Evolutionary conservation across 2,329 filamentous ascomycete genomes (phyloP).

Genomic region (Aureobasidium vineae): DNA sequence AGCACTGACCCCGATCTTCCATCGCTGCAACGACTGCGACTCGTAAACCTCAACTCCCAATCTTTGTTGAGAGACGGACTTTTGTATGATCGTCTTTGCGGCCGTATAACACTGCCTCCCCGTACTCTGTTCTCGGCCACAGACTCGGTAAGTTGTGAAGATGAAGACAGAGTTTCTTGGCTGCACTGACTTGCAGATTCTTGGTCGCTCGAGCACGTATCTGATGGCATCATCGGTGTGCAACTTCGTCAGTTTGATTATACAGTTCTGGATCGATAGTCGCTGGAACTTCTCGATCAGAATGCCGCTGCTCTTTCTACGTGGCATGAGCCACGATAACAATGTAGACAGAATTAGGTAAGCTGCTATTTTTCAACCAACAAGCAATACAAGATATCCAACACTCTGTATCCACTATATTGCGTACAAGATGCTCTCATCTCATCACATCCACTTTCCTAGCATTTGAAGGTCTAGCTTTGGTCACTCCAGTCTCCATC

Average conservation of each 20-base stretch:
- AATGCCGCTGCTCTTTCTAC: neutral
- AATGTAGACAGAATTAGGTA: too few species aligned
- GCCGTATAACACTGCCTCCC: slow-evolving; percentile 7
- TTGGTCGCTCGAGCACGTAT: neutral
- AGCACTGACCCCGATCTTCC: neutral
- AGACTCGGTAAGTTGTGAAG: neutral
- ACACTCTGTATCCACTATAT: too few species aligned
- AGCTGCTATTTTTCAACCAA: too few species aligned
- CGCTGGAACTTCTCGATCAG: neutral
- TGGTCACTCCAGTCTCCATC: neutral
- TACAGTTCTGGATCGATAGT: neutral
- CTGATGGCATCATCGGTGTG: neutral
- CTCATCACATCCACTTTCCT: too few species aligned
- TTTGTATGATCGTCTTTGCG: neutral
- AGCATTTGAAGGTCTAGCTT: too few species aligned
- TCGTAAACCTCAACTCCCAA: neutral
- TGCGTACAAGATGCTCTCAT: too few species aligned
- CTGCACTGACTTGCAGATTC: neutral
- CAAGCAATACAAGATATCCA: too few species aligned
- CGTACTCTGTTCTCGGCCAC: neutral
- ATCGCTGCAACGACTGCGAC: neutral
- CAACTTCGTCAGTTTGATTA: neutral
- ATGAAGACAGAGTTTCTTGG: neutral
- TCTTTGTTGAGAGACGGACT: neutral
- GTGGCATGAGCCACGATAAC: too few species aligned